Base-by-base conservation (phyloP, 345 rosid species). In the Adansonia digitata region DNA sequence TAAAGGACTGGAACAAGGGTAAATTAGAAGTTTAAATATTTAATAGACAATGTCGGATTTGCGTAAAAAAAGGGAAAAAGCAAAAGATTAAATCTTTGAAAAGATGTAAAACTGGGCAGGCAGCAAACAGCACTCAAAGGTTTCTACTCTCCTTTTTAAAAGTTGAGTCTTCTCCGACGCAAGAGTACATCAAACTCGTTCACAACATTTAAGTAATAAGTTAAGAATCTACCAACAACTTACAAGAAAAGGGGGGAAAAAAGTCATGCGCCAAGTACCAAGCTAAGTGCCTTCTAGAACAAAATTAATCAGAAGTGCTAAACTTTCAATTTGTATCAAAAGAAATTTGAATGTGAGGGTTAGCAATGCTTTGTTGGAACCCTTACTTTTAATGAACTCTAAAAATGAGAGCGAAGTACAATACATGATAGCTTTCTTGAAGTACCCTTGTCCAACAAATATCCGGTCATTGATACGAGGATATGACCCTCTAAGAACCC, bases 141-240 rank as follows among this genome's bases (percentile, higher is more conserved):
- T n/a, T n/a, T 52, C 20, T 34, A 74, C 0, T 15, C 76, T 79
- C 49, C 75, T 74, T 81, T 71, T 49, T 65, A 77, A 86, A 90
- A 79, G 86, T 80, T 27, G 80, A 85, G 82, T n/a, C 87, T 86
- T 84, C 82, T 72, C 48, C 75, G 75, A 39, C 75, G 83, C 85
- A 84, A 81, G 84, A 86, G 82, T 75, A 67, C 35, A 71, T 60
- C 20, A 71, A 78, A 43, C 77, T 69, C 74, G 40, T 14, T 46
- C 40, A 40, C 34, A 46, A 70, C 18, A 5, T 45, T 35, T 49
- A 67, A 59, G 11, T 27, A 60, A 75, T 35, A 69, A 22, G 20
- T 45, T 64, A 53, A 64, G 80, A 72, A 74, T 66, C 80, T 40
- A 12, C 34, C 35, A 15, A 57, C 53, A 62, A 49, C 68, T 20